These are phyloP conservation scores for Rhizopogon hawkerae DNA, from an alignment of 1,284 basidiomycete genomes.

Conservation along the genomic window DNA sequence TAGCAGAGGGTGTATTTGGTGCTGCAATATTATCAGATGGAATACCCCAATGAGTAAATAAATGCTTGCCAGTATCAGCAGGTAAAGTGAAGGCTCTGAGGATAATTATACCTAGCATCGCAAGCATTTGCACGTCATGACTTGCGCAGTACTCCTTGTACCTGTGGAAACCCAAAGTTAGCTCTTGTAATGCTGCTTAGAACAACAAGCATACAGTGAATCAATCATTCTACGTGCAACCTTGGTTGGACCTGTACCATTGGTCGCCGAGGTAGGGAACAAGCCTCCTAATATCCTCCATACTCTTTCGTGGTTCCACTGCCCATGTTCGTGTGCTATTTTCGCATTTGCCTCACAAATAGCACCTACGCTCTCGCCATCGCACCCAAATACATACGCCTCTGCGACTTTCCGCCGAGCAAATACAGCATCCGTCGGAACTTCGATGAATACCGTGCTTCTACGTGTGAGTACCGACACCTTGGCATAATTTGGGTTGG, in stretches of 20 bases:
- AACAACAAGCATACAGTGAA: conserved; percentile 34
- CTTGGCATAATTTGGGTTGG: conserved; percentile 30
- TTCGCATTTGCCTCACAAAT: conserved; percentile 54
- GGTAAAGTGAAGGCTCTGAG: conserved; percentile 35
- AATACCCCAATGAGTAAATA: not conserved
- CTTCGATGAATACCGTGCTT: conserved; percentile 61
- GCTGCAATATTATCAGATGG: conserved; percentile 3
- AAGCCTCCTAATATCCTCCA: conserved; percentile 57
- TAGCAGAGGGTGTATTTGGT: conserved; percentile 14
- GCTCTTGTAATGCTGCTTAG: not conserved
- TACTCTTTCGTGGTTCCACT: conserved; percentile 67
- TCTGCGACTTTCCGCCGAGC: conserved; percentile 54
- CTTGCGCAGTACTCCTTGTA: conserved; percentile 54
- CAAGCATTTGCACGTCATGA: conserved; percentile 77
- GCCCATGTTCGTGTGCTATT: conserved; percentile 49
- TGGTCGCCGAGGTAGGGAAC: conserved; percentile 28
- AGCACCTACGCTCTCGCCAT: conserved; percentile 34
- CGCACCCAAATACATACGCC: conserved; percentile 46
- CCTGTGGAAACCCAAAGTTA: conserved; percentile 30
- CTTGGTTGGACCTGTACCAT: conserved; percentile 14
- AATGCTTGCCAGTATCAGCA: conserved; percentile 21
- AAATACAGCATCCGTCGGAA: conserved; percentile 47
- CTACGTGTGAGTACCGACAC: conserved; percentile 36
- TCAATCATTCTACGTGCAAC: conserved; percentile 33
- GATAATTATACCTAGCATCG: conserved; percentile 65